phyloP scores from a whole-genome alignment of 2,329 filamentous ascomycete species.

The Ceratocystiopsis minuta region DNA sequence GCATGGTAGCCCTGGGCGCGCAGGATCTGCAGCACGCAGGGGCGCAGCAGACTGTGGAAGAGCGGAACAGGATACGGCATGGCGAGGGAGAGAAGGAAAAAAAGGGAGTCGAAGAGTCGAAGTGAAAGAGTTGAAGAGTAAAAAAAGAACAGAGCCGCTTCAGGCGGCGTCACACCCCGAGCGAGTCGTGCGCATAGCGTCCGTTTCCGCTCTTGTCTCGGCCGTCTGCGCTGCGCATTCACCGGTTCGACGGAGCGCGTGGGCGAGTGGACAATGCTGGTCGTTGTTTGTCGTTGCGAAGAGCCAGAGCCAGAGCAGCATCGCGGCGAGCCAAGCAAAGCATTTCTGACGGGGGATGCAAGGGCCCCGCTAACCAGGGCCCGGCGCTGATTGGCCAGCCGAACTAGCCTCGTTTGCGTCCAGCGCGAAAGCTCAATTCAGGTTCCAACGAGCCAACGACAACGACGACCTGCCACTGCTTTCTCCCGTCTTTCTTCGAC shows the following conservation, averaged over 20 bases:
- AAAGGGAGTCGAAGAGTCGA: neutral
- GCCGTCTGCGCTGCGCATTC: too few species aligned
- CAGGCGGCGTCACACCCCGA: too few species aligned
- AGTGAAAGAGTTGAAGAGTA: neutral
- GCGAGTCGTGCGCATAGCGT: too few species aligned
- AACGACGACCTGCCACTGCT: neutral
- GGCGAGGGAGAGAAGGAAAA: slow-evolving; percentile 3
- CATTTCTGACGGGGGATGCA: too few species aligned
- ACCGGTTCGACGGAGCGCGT: too few species aligned
- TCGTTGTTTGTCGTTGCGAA: too few species aligned
- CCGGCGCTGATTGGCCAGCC: too few species aligned
- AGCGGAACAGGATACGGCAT: slow-evolving; percentile 31
- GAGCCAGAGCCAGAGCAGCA: neutral
- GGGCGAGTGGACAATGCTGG: too few species aligned
- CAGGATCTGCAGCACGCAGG: slow-evolving; percentile 75
- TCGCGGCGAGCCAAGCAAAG: too few species aligned
- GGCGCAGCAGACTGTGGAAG: slow-evolving; percentile 64
- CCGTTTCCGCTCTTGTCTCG: too few species aligned
- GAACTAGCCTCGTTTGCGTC: neutral
- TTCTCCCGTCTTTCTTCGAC: neutral
- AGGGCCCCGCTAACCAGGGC: too few species aligned
- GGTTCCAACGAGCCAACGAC: neutral
- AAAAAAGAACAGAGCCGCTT: neutral
- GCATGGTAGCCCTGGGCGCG: slow-evolving; percentile 81
- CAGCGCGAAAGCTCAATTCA: neutral